Evolutionary conservation across 768 basidiomycete genomes (phyloP).

Genomic region (Rhodocollybia butyracea): DNA sequence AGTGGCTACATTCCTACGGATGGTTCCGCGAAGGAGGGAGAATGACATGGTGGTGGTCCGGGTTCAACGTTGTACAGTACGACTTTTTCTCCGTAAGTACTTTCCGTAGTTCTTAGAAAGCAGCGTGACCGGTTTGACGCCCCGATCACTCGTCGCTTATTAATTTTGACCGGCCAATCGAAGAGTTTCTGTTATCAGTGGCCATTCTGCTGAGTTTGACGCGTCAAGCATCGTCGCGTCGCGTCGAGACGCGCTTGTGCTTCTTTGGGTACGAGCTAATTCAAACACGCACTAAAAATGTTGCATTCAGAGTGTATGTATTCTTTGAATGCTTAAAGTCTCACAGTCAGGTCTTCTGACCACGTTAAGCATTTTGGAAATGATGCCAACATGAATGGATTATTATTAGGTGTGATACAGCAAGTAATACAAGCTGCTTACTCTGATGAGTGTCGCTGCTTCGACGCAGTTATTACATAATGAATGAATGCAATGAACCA

Average conservation of each 20-base stretch:
- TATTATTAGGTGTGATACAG: too few species aligned
- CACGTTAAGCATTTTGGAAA: too few species aligned
- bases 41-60: constrained; percentile 48
- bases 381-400: too few species aligned
- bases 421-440: too few species aligned
- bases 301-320: too few species aligned
- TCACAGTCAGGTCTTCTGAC: too few species aligned
- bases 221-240: constrained; percentile 4
- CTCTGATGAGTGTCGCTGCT: too few species aligned
- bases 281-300: neutral
- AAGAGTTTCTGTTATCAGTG: neutral
- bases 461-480: too few species aligned
- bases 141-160: neutral
- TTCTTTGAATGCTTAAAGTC: too few species aligned
- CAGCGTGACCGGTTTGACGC: constrained; percentile 8
- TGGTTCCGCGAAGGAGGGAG: constrained; percentile 47
- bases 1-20: constrained; percentile 41
- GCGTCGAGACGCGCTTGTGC: constrained; percentile 4
- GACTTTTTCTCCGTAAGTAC: neutral
- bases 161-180: constrained; percentile 8
- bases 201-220: neutral
- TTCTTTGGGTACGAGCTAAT: too few species aligned
- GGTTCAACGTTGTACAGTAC: neutral
- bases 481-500: neutral
- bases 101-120: constrained; percentile 7